Percentiles rank a stretch among this genome's conserved stretches.
Conservation (phyloP, 1,284 basidiomycete genomes). For the Leucoagaricus sp. region DNA sequence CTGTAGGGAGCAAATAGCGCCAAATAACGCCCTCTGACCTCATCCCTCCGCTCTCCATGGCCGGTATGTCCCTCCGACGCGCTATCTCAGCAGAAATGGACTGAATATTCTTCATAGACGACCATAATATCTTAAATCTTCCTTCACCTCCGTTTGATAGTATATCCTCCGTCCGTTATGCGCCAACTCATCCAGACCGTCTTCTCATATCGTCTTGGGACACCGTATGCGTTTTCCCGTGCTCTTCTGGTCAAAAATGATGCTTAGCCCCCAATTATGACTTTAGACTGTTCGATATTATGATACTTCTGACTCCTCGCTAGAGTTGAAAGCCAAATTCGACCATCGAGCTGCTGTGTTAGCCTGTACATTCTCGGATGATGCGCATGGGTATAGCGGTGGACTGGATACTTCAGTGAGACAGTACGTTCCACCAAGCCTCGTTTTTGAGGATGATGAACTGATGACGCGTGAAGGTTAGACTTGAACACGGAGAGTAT, state of each 20-base stretch:
- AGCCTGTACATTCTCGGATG: slow-evolving; percentile 60
- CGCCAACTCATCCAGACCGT: slow-evolving; percentile 75
- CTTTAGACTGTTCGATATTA: slow-evolving; percentile 73
- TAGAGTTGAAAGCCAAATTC: slow-evolving; percentile 72
- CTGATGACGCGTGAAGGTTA: slow-evolving; percentile 42
- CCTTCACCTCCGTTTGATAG: slow-evolving; percentile 82
- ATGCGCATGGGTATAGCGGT: slow-evolving; percentile 71
- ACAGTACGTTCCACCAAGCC: slow-evolving; percentile 48
- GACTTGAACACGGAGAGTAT: slow-evolving; percentile 65
- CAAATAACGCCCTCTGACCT: background rate
- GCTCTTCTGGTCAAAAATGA: too few relatives aligned
- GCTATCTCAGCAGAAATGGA: background rate
- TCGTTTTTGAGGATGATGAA: background rate
- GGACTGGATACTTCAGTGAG: slow-evolving; percentile 76
- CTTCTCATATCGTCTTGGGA: slow-evolving; percentile 89
- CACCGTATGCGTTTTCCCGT: slow-evolving; percentile 61
- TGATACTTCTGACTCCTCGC: slow-evolving; percentile 52
- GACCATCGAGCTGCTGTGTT: slow-evolving; percentile 79
- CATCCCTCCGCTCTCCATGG: background rate
- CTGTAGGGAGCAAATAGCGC: background rate
- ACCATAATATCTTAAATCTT: slow-evolving; percentile 33
- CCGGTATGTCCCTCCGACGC: background rate
- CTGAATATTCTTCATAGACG: slow-evolving; percentile 19
- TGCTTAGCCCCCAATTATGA: too few relatives aligned
- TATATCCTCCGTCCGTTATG: slow-evolving; percentile 79